Base-by-base conservation (phyloP, 164 flowering plant species). In the Nymphaea colorata region DNA sequence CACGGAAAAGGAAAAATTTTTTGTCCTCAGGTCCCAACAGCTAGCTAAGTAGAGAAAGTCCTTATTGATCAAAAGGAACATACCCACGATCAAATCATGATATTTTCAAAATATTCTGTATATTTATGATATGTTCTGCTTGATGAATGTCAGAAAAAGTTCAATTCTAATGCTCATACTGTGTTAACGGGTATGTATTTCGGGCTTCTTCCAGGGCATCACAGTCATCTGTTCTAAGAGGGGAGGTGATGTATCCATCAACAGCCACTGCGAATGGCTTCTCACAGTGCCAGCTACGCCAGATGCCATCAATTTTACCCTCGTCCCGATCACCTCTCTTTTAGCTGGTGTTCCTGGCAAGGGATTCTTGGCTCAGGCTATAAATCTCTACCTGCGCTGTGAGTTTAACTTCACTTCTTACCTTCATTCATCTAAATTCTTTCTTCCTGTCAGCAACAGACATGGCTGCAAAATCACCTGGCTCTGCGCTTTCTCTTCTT, bases 291-390 rank as follows among this genome's bases (percentile, higher is more conserved):
- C 86, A 3, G 66, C 69, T 8, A 77, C 15, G 70, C 97, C 98
- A 0, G 94, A 93, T 53, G 96, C 86, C 4, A 72, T 90, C 12
- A 69, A 78, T 12, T 86, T 87, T 62, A 80, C 53, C 69, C 89
- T 93, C 77, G 78, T 90, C 18, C 98, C 98, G 44, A 90, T 93
- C 64, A 87, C 96, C 15, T 89, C 94, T 72, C 91, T 93, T 5
- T 90, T 93, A 3, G 81, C 76, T 62, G 82, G 82, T 44, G 84
- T 87, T 55, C 85, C 84, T n/a, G 98, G 96, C 51, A 81, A 72
- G 62, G 97, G 97, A 3, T 84, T 82, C 74, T 73, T 93, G 41
- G 78, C 87, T 2, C 97, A 90, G 71, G 98, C 98, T 65, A 87
- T 93, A 75, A 90, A 90, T 70, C 87, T 90, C 57, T 90, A 90